Base-by-base conservation (phyloP, 306 rosid genomes). In the Geum urbanum region DNA sequence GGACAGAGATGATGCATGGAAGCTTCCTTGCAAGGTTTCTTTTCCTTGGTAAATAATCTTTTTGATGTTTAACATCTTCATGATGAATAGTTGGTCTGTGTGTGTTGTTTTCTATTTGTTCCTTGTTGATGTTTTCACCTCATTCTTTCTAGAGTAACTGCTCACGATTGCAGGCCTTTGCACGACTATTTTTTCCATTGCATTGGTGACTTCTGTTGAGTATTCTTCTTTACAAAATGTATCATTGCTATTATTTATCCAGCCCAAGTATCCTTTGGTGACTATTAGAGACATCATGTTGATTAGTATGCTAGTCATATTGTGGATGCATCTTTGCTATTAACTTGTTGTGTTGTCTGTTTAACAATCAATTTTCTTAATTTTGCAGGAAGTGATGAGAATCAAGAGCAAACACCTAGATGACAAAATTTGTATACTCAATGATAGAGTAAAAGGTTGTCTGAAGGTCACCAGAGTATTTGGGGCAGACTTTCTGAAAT, bases 381-480 rank as follows among this genome's bases (percentile, higher is more conserved):
- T 74, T 76, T 72, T 78, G 78, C 92, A 94, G 99, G 99, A 94
- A 86, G 71, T 94, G 71, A 80, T 82, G 49, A 88, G 99, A 81
- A 88, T 94, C 69, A 88, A 64, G 54, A 54, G 52, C 18, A 10
- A 51, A 47, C 32, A 58, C 80, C 99, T 95, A 39, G 99, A 94
- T 80, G 99, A 94, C 79, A 75, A 77, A 76, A 85, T 83, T 0
- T 94, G 97, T 57, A 88, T 94, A 74, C 89, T 88, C 79, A 94
- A 94, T 62, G 92, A 77, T 79, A 85, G 99, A 86, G 99, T 94
- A 76, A 91, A n/a, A 80, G 92, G 96, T 5, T 96, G 95, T 69
- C 96, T 94, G 47, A 91, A 91, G 83, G 99, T 94, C 76, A 94
- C 99, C 63, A 82, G 99, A 83, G 97, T 96, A 5, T 94, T 94